These are phyloP conservation scores for Trichoderma sp. DNA, from an alignment of 2,329 filamentous ascomycete genomes.

Conservation along the genomic window DNA sequence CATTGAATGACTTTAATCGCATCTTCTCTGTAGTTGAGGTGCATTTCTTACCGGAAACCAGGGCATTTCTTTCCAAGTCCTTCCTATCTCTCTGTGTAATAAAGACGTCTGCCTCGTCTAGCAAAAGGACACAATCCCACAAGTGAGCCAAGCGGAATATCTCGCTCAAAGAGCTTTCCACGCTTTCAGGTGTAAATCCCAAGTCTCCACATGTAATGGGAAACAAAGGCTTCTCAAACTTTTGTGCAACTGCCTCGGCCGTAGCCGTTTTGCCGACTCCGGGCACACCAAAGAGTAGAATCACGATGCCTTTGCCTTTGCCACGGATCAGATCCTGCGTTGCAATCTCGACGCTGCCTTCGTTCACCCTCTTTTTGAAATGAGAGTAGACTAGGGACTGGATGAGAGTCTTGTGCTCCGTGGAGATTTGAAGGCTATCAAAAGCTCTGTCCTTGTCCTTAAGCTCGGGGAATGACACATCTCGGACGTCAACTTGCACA, in stretches of 20 bases:
- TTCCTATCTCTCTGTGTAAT: slow-evolving; percentile 24
- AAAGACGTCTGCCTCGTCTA: slow-evolving; percentile 33
- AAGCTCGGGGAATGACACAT: slow-evolving; percentile 33
- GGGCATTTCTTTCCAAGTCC: slow-evolving; percentile 30
- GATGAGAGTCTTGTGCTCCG: slow-evolving; percentile 13
- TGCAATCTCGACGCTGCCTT: slow-evolving; percentile 10
- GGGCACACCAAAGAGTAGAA: slow-evolving; percentile 33
- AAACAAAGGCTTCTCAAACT: slow-evolving; percentile 26
- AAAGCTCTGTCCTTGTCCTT: slow-evolving; percentile 36
- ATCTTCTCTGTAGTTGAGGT: too few species aligned
- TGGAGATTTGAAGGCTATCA: slow-evolving; percentile 3
- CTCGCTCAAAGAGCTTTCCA: slow-evolving; percentile 33
- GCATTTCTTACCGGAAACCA: slow-evolving; percentile 31
- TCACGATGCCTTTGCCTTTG: slow-evolving; percentile 32
- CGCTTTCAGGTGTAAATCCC: slow-evolving; percentile 29
- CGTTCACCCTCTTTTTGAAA: slow-evolving; percentile 11
- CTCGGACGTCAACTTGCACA: slow-evolving; percentile 37
- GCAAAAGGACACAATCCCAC: slow-evolving; percentile 29
- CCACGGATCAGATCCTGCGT: slow-evolving; percentile 42
- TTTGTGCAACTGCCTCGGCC: slow-evolving; percentile 26
- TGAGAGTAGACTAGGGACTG: slow-evolving; percentile 16
- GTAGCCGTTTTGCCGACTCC: slow-evolving; percentile 36
- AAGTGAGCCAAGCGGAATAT: slow-evolving; percentile 26
- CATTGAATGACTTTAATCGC: background rate
- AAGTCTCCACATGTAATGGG: slow-evolving; percentile 29